Conservation (phyloP, 345 rosid genomes). For the Noccaea caerulescens region DNA sequence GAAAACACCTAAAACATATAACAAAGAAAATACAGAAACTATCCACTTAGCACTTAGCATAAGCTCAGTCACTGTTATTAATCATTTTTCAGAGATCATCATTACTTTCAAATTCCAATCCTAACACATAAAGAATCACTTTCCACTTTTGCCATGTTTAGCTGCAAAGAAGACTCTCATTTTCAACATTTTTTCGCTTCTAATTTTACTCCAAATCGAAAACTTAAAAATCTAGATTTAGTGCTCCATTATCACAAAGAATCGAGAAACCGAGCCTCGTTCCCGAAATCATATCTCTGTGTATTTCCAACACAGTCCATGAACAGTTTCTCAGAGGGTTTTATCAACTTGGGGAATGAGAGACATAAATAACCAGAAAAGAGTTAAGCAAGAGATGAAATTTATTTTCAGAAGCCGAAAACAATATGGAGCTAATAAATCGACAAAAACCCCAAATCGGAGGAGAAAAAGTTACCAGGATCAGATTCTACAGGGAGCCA, state of each 20-base stretch:
- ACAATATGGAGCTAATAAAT: neutral
- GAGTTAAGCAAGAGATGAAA: neutral
- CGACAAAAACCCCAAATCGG: neutral
- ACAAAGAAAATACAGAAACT: neutral
- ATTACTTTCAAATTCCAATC: neutral
- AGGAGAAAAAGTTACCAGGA: constrained; percentile 36
- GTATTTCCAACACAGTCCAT: neutral
- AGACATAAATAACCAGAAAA: neutral
- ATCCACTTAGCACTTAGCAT: neutral
- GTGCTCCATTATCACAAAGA: constrained; percentile 5
- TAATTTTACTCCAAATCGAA: neutral
- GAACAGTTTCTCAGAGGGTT: neutral
- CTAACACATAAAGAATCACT: constrained; percentile 9
- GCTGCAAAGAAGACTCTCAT: neutral
- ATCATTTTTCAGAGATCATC: neutral
- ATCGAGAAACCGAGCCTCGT: neutral
- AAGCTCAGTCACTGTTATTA: constrained; percentile 9
- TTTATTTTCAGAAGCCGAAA: neutral
- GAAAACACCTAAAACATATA: constrained; percentile 36
- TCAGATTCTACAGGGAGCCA: constrained; percentile 47
- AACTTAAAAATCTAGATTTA: neutral
- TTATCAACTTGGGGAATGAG: neutral
- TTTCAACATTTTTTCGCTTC: neutral
- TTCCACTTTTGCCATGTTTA: neutral
- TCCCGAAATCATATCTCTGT: neutral